Evolutionary conservation across 176 grass and related monocot genomes (phyloP), one percentile per base, ranked within the genome.

Genomic region (Avena insularis): DNA sequence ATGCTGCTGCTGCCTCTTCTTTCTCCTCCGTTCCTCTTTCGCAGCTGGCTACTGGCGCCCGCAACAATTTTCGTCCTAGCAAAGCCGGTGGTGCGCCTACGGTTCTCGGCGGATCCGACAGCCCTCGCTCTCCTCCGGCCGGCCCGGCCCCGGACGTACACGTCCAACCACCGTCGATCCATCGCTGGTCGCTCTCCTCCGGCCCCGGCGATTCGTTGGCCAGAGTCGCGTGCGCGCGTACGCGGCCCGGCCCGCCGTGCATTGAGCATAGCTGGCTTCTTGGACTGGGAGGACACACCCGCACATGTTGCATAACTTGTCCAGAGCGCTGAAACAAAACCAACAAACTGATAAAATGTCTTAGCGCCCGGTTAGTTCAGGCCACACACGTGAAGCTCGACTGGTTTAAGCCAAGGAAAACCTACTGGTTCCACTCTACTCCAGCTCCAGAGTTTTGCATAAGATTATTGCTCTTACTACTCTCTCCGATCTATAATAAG

Each of bases 211-310:
- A 27, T 67, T 89, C 49, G 48, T 20, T 38, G 12, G 33, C 48
- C 16, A 14, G 15, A 14, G 15, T 16, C 79, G 48, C 33, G 45
- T 64, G 79, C 61, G 87, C 48, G 62, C 53, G 64, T 73, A 89
- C 45, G 87, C 82, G 82, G 87, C 87, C 82, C 87, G 82, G 49
- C 49, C 86, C 68, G 59, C 31, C 57, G 36, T 61, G 43, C 79
- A 8, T 81, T 4, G 25, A 2, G 13, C 4, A 15, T 27, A 12
- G 68, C 68, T 71, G 68, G 68, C n/a, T 7, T 43, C 6, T 43
- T 43, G 40, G 40, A 43, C 40, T 7, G 40, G 40, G 6, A 43
- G 40, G 40, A 5, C 40, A 46, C 55, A 14, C 9, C 21, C 3
- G 56, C 55, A 46, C 77, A 62, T 19, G 73, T 20, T 4, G 35